Evolutionary conservation across 1,284 basidiomycete genomes (phyloP), one percentile per base, ranked within the genome.

Genomic region (Ceratobasidium sp.): DNA sequence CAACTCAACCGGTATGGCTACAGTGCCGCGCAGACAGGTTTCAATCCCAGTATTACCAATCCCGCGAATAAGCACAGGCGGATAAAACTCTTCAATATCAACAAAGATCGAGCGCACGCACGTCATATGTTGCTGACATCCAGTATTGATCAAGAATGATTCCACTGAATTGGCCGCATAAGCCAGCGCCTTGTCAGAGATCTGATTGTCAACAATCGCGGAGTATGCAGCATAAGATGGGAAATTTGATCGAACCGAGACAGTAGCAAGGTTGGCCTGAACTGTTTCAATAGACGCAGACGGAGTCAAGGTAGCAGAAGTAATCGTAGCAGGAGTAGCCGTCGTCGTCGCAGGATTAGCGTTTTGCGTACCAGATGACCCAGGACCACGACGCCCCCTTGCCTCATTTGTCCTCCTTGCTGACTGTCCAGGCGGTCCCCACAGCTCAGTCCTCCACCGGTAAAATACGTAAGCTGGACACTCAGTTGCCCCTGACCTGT

Each of bases 71-170:
- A 31, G 63, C 6, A 65, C 35, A 5, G 63, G 63, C 3, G 35
- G 28, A 8, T n/a, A 47, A 7, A 65, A 28, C 8, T 31, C 42
- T 28, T 47, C 13, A 23, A 65, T 42, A 3, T 17, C 1, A 8
- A 39, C 47, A 23, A 65, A 65, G 26, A 65, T 65, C 5, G 63
- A 65, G 8, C 63, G 42, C 1, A 65, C 17, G 26, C 63, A 65
- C 15, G 63, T 65, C 26, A 64, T 37, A 45, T 64, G 61, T 2
- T 20, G 35, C 23, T 64, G 61, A n/a, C 61, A 64, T 15, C 61
- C 61, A 77, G 93, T 86, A 17, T 49, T 23, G 13, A 53, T 80
- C n/a, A 53, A 23, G 51, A 53, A 53, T 10, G 51, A 10, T 10
- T 23, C 23, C 23, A 26, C 23, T 53, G n/a, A 5, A 10, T 6